Base-by-base conservation (phyloP, 805 yeast species). In the Candida montana region DNA sequence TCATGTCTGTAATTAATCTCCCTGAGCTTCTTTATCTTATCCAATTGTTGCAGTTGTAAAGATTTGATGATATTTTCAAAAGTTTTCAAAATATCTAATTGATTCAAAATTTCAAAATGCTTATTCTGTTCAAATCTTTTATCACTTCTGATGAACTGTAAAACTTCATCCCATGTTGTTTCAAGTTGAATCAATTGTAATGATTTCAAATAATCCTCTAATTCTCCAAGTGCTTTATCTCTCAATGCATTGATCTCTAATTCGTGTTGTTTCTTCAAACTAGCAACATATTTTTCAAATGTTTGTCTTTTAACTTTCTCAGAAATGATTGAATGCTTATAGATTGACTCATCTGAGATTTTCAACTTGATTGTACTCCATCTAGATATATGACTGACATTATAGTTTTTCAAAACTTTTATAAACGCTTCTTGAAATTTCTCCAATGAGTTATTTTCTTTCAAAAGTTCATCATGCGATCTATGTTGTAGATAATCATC, bases 271-370 rank as follows among this genome's bases (percentile, higher is more conserved):
- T 46, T 41, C 21, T 68, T 62, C 34, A 83, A 56, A 0, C 55
- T 52, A 5, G 55, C 58, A 3, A 76, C 69, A 49, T 70, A 82
- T 18, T 75, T 75, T 27, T 64, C 53, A 54, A 79, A 85, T 2
- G 80, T 69, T 34, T 69, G 68, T 35, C 69, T 68, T 40, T 82
- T 77, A 39, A 81, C 72, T 23, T 64, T 64, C 37, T 80, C 87
- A 18, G 79, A 72, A 9, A 79, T 68, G 16, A 77, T 69, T 1
- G 86, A 68, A 55, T 77, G 79, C 42, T 69, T 72, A 55, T 77
- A 82, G 7, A 82, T 73, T 0, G 88, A 80, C 52, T 85, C 93
- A 42, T 81, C 79, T 5, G 65, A 58, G 5, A 84, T 72, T 41
- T 72, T 40, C n/a, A 63, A 63, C 43, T 72, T 76, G 0, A 75